These are phyloP conservation scores for Staphylotrichum longicolle DNA, from an alignment of 495 filamentous ascomycete species.

Conservation along the genomic window DNA sequence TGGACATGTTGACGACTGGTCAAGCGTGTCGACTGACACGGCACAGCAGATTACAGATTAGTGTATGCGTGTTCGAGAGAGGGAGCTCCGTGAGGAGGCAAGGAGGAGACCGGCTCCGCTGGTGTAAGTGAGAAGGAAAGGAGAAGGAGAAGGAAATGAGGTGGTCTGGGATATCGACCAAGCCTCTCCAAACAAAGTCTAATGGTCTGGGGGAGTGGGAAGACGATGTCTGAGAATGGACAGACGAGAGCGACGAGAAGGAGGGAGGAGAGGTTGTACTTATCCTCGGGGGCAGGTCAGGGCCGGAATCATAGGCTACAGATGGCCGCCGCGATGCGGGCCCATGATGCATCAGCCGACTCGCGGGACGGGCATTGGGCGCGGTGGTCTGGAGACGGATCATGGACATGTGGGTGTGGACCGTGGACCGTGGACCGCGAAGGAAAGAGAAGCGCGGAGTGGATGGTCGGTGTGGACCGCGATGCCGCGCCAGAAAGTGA, in stretches of 20 bases:
- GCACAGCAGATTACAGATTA: constrained; percentile 42
- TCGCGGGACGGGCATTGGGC: constrained; percentile 25
- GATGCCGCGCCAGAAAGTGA: constrained; percentile 16
- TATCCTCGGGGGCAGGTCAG: constrained; percentile 34
- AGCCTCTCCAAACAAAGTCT: constrained; percentile 33
- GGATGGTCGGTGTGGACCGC: not conserved
- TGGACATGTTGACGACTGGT: constrained; percentile 48
- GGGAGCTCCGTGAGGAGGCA: constrained; percentile 18
- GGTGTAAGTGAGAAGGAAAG: constrained; percentile 22
- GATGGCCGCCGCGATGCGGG: constrained; percentile 36
- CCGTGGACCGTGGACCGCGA: constrained; percentile 21
- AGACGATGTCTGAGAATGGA: constrained; percentile 33
- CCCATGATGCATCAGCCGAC: constrained; percentile 35
- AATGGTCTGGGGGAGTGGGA: constrained; percentile 20
- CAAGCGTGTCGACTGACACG: constrained; percentile 37
- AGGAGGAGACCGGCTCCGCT: constrained; percentile 45
- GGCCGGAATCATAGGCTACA: constrained; percentile 37
- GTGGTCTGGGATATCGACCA: constrained; percentile 18
- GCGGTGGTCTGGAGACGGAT: constrained; percentile 22
- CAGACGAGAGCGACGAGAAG: constrained; percentile 36
- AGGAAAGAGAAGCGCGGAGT: constrained; percentile 12
- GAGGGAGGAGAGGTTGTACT: constrained; percentile 35
- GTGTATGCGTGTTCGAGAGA: constrained; percentile 12
- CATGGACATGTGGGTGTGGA: constrained; percentile 16
- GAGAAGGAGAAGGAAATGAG: constrained; percentile 28